Conservation (phyloP, 2,329 filamentous ascomycete species). For the Talaromyces sp. region DNA sequence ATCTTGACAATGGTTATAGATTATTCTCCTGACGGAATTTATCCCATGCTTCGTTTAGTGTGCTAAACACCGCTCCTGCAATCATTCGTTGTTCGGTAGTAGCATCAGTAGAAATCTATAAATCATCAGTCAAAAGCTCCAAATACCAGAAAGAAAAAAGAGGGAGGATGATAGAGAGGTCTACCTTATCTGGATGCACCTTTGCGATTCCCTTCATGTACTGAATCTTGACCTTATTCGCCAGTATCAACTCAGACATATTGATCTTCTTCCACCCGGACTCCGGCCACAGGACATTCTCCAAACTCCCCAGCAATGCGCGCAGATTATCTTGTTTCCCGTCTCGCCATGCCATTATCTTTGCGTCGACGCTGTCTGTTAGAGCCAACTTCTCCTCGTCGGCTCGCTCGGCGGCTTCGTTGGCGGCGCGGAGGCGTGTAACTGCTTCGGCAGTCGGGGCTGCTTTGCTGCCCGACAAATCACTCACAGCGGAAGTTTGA, state of each 20-base stretch:
- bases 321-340: conserved; percentile 91
- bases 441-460: conserved; percentile 68
- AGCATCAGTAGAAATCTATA: conserved; percentile 58
- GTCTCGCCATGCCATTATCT: conserved; percentile 75
- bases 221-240: conserved; percentile 91
- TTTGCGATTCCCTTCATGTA: conserved; percentile 99
- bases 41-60: conserved; percentile 66
- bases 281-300: conserved; percentile 84
- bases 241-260: conserved; percentile 86
- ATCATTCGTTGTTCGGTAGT: conserved; percentile 67
- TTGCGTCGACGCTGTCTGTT: conserved; percentile 77
- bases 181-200: conserved; percentile 97
- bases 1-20: conserved; percentile 35
- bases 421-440: conserved; percentile 73
- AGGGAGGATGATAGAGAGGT: not conserved
- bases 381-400: conserved; percentile 93
- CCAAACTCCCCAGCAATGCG: conserved; percentile 79
- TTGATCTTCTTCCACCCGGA: conserved; percentile 97
- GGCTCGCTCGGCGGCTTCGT: conserved; percentile 76
- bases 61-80: conserved; percentile 61
- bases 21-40: conserved; percentile 64
- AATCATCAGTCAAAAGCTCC: too few species aligned
- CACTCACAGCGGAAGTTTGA: conserved; percentile 28
- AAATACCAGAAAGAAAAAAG: not conserved
- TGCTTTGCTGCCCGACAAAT: conserved; percentile 39